Evolutionary conservation across 1,284 basidiomycete genomes (phyloP).

Genomic region (Austroboletus novae-zelandiae): DNA sequence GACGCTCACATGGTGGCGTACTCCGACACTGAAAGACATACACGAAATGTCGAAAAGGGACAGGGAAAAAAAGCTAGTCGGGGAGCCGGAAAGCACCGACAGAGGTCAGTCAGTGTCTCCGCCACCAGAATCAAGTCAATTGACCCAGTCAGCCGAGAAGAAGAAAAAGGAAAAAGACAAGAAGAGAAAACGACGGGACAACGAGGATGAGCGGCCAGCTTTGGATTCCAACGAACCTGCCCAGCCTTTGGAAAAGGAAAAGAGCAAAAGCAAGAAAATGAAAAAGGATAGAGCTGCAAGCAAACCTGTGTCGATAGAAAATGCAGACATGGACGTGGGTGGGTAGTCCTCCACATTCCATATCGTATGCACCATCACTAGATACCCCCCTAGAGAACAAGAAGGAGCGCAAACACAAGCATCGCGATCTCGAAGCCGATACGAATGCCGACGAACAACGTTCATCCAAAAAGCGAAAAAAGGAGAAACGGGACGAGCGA

Average conservation of each 20-base stretch:
- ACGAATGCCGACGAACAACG: slow-evolving; percentile 4
- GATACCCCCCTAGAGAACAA: slow-evolving; percentile 19
- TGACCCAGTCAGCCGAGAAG: slow-evolving; percentile 24
- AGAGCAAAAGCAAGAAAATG: not conserved
- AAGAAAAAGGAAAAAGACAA: slow-evolving; percentile 18
- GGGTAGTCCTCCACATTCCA: not conserved
- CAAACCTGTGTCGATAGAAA: not conserved
- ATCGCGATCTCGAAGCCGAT: slow-evolving; percentile 14
- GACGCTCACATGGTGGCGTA: not conserved
- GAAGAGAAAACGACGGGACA: slow-evolving; percentile 7
- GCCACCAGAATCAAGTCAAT: not conserved
- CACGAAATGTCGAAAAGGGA: not conserved
- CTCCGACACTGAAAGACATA: too few species aligned
- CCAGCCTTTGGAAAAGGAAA: slow-evolving; percentile 1
- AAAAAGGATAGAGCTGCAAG: not conserved
- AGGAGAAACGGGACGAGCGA: slow-evolving; percentile 28
- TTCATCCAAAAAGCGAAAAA: slow-evolving; percentile 29
- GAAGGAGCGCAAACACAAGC: slow-evolving; percentile 33
- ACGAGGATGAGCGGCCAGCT: not conserved
- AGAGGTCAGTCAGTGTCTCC: slow-evolving; percentile 14
- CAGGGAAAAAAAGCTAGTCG: not conserved
- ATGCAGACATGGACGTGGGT: slow-evolving; percentile 7
- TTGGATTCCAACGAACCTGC: not conserved
- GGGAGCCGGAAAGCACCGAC: not conserved
- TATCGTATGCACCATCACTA: not conserved